Conservation (phyloP, 768 basidiomycete genomes). For the Xerocomus potaroensis region DNA sequence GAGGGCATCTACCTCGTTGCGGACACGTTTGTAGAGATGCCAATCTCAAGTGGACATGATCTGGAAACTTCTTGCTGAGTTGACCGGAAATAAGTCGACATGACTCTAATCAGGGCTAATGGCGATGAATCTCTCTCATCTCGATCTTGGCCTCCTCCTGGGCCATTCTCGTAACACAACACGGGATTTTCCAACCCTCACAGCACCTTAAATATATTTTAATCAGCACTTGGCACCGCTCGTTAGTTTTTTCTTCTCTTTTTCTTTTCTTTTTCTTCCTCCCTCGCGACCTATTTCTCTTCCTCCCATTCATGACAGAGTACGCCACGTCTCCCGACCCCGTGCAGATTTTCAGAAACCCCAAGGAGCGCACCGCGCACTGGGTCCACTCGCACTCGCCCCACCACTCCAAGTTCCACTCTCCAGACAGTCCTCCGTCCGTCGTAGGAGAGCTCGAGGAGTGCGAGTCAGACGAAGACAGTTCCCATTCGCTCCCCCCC, state of each 20-base stretch:
- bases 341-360: slow-evolving; percentile 50
- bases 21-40: slow-evolving; percentile 30
- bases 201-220: slow-evolving; percentile 15
- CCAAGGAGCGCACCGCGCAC: slow-evolving; percentile 57
- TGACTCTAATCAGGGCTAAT: slow-evolving; percentile 25
- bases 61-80: slow-evolving; percentile 12
- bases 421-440: slow-evolving; percentile 57
- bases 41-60: background rate
- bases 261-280: background rate
- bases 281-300: background rate
- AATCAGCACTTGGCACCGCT: slow-evolving; percentile 17
- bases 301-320: slow-evolving; percentile 50
- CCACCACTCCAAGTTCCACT: slow-evolving; percentile 38
- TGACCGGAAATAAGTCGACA: slow-evolving; percentile 30
- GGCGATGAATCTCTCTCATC: slow-evolving; percentile 14
- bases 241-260: slow-evolving; percentile 7
- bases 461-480: slow-evolving; percentile 39
- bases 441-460: slow-evolving; percentile 37
- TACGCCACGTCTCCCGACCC: slow-evolving; percentile 58
- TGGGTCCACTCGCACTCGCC: slow-evolving; percentile 55
- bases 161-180: slow-evolving; percentile 25
- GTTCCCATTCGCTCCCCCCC: slow-evolving; percentile 52
- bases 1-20: too few relatives aligned
- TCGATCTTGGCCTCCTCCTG: slow-evolving; percentile 24
- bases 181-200: slow-evolving; percentile 23